Evolutionary conservation across 2,329 filamentous ascomycete species (phyloP).

Genomic region (Cadophora gregata): DNA sequence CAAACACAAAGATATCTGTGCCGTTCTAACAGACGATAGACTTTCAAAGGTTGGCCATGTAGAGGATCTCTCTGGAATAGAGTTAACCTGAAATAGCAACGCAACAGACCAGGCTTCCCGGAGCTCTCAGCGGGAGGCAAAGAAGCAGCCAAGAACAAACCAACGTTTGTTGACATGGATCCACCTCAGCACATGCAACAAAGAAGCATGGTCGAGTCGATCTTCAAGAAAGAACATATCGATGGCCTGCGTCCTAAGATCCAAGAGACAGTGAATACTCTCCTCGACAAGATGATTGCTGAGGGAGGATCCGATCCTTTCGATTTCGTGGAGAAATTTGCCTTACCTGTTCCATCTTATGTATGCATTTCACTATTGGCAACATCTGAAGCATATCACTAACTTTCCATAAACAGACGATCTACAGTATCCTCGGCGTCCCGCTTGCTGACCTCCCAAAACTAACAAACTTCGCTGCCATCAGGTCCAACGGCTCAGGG

Average conservation of each 20-base stretch:
- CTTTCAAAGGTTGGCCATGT: conserved; percentile 52
- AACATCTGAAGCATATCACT: background rate
- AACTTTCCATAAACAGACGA: conserved; percentile 46
- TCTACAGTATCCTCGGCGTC: conserved; percentile 56
- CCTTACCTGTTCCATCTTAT: conserved; percentile 55
- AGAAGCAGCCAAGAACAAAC: conserved; percentile 53
- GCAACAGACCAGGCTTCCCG: conserved; percentile 52
- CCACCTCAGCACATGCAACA: conserved; percentile 54
- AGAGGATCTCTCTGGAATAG: background rate
- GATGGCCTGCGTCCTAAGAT: conserved; percentile 52
- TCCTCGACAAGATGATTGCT: conserved; percentile 50
- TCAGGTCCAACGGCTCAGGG: conserved; percentile 54
- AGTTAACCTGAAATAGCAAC: conserved; percentile 42
- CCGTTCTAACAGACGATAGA: conserved; percentile 51
- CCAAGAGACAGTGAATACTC: conserved; percentile 51
- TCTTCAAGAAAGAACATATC: conserved; percentile 50
- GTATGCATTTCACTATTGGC: conserved; percentile 41
- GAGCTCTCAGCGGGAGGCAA: conserved; percentile 55
- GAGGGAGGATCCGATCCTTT: conserved; percentile 48
- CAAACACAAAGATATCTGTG: conserved; percentile 54
- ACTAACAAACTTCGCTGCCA: conserved; percentile 53
- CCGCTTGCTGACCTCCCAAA: conserved; percentile 54
- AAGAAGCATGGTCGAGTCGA: conserved; percentile 53
- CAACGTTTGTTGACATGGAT: conserved; percentile 59
- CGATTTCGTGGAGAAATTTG: conserved; percentile 54